A percentile compares a stretch with the other conserved stretches of the same genome.
phyloP scores from a whole-genome alignment of 768 basidiomycete species.

The Hydnomerulius pinastri region DNA sequence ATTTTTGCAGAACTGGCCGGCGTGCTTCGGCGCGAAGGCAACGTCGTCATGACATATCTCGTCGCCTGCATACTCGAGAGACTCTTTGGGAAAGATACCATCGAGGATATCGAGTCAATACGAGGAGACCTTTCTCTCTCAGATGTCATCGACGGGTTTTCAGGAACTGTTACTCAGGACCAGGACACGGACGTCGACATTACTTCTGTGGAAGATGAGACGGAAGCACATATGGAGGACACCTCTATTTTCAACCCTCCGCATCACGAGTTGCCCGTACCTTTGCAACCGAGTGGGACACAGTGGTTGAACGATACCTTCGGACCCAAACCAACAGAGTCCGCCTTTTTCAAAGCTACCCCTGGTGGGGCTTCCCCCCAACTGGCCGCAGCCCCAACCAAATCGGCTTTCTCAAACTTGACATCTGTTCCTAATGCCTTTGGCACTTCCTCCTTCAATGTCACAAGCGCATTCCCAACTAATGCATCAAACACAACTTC shows the following conservation, averaged over 20 bases:
- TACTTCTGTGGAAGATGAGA: conserved; percentile 19
- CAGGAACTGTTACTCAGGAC: conserved; percentile 23
- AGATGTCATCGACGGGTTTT: conserved; percentile 72
- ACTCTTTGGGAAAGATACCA: conserved; percentile 80
- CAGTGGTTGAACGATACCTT: conserved; percentile 37
- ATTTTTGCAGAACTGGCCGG: conserved; percentile 62
- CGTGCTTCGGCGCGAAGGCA: conserved; percentile 66
- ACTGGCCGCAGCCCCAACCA: conserved; percentile 9
- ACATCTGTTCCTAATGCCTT: conserved; percentile 37
- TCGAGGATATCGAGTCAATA: conserved; percentile 72
- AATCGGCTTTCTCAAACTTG: conserved; percentile 39
- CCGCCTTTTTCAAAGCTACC: conserved; percentile 17
- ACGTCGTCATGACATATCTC: conserved; percentile 76
- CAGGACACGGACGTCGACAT: conserved; percentile 29
- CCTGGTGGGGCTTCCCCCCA: conserved; percentile 14
- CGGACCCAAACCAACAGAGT: conserved; percentile 27
- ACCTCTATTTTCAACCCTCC: background rate
- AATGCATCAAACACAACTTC: conserved; percentile 1
- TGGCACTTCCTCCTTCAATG: conserved; percentile 24
- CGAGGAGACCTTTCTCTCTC: conserved; percentile 55
- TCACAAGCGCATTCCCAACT: conserved; percentile 6
- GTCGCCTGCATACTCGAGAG: conserved; percentile 87
- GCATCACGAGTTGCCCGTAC: conserved; percentile 5
- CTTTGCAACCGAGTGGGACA: conserved; percentile 29
- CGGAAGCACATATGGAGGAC: conserved; percentile 18